These are phyloP conservation scores for Sideroxylon spinosum DNA, from an alignment of 179 eudicot species.

Conservation along the genomic window DNA sequence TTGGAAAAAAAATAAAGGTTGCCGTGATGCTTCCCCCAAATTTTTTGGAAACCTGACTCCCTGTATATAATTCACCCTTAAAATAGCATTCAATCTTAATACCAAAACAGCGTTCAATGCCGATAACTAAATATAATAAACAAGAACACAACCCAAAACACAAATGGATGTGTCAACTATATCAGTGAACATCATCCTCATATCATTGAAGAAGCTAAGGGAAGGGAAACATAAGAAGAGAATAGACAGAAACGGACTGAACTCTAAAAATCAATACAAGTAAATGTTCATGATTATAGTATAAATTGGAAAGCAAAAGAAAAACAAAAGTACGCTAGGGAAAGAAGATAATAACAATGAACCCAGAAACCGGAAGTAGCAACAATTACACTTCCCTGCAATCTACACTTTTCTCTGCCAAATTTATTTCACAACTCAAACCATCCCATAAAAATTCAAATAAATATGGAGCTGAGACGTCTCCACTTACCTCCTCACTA, in stretches of 20 bases:
- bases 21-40: too few species aligned
- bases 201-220: neutral
- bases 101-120: neutral
- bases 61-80: neutral
- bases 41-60: neutral
- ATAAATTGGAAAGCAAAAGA: constrained; percentile 21
- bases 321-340: constrained; percentile 23
- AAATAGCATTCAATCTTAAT: neutral
- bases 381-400: constrained; percentile 53
- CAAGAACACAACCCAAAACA: neutral
- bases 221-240: neutral
- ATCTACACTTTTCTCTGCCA: constrained; percentile 29
- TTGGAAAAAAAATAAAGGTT: too few species aligned
- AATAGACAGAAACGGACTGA: constrained; percentile 4
- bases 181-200: neutral
- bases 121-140: neutral
- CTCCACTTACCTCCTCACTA: constrained; percentile 25
- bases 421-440: constrained; percentile 44
- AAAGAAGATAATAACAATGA: constrained; percentile 25
- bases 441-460: constrained; percentile 35
- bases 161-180: neutral
- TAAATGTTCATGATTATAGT: constrained; percentile 30
- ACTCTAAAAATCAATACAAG: constrained; percentile 24
- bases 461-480: constrained; percentile 24
- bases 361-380: constrained; percentile 28